Evolutionary conservation across 2,329 filamentous ascomycete genomes (phyloP).

Genomic region (Fusarium sublunatum): DNA sequence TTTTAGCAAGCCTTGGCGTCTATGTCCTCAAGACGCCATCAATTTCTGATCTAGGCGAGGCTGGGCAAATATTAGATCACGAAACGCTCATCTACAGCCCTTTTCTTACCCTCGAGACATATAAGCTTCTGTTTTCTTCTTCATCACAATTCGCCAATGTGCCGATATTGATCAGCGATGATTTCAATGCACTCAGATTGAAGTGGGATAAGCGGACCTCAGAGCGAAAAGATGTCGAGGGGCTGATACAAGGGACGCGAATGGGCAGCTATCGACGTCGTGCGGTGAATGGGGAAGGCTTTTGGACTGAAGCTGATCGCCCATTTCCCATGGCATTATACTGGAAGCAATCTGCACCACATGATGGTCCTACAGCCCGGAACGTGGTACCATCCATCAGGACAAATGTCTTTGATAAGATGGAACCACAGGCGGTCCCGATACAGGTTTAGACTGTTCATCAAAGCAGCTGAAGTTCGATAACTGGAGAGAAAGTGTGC

Average conservation of each 20-base stretch:
- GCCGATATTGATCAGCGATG: constrained; percentile 40
- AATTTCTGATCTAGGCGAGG: constrained; percentile 34
- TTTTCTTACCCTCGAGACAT: constrained; percentile 42
- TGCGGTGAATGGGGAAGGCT: constrained; percentile 36
- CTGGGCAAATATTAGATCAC: constrained; percentile 33
- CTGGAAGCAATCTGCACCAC: constrained; percentile 26
- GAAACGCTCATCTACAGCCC: constrained; percentile 43
- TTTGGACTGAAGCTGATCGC: constrained; percentile 35
- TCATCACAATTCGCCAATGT: constrained; percentile 1
- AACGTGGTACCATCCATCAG: not conserved
- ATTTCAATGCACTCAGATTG: constrained; percentile 40
- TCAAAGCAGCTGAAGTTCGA: not conserved
- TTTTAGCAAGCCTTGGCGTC: constrained; percentile 33
- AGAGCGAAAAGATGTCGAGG: constrained; percentile 40
- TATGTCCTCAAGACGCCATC: constrained; percentile 35
- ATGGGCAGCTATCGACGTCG: constrained; percentile 34
- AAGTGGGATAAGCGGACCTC: constrained; percentile 44
- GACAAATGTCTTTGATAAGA: not conserved
- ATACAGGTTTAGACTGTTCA: constrained; percentile 16
- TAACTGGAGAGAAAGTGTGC: not conserved
- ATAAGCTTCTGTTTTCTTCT: constrained; percentile 18
- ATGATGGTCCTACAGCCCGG: not conserved
- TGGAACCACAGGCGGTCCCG: constrained; percentile 14
- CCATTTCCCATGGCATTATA: constrained; percentile 43
- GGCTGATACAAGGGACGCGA: constrained; percentile 31